Evolutionary conservation across 2,329 filamentous ascomycete genomes (phyloP).

Genomic region (Parafenestella ontariensis): DNA sequence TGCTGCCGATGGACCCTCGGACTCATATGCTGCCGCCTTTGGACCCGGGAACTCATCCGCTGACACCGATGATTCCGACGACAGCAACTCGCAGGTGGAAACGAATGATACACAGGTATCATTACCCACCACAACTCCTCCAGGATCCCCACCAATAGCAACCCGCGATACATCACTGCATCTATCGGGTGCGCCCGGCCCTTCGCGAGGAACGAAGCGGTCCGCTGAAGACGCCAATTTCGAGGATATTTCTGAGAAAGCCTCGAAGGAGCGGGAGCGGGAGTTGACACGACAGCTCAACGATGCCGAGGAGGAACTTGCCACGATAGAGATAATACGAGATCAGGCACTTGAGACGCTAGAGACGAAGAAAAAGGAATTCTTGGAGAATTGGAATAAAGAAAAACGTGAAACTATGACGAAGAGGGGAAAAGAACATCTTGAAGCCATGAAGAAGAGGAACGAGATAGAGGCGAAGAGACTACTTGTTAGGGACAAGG

Average conservation of each 20-base stretch:
- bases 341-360: neutral
- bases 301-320: constrained; percentile 2
- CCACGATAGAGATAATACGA: neutral
- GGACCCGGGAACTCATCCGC: neutral
- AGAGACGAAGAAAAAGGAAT: neutral
- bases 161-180: neutral
- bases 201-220: constrained; percentile 2
- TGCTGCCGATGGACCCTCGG: too few species aligned
- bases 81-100: too few species aligned
- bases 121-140: neutral
- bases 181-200: neutral
- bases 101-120: neutral
- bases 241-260: constrained; percentile 1
- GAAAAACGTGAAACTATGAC: neutral
- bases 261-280: too few species aligned
- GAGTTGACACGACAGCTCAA: constrained; percentile 1
- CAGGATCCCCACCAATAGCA: neutral
- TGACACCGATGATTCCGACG: too few species aligned
- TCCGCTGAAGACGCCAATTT: constrained; percentile 9
- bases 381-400: neutral
- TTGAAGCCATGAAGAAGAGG: neutral
- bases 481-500: neutral
- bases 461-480: neutral
- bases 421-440: neutral
- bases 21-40: neutral